Conservation (phyloP, 371 early-diverging fungal genomes). For the Thermomucor indicae-seudaticae region DNA sequence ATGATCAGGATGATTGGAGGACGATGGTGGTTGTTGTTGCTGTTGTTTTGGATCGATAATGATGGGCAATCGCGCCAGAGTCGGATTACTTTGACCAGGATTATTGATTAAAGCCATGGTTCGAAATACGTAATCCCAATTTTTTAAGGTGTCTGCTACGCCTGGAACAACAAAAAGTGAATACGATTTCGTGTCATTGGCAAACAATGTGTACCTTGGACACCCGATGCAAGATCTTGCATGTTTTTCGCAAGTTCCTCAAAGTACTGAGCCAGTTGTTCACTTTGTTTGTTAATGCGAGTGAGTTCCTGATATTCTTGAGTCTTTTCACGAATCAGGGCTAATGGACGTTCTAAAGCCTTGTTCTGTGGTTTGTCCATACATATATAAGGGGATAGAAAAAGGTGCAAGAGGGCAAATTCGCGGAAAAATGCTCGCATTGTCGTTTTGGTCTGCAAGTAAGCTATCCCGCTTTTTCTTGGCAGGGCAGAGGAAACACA, state of each 20-base stretch:
- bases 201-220: conserved; percentile 1
- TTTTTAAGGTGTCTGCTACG: not conserved
- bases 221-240: conserved; percentile 2
- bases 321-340: conserved; percentile 6
- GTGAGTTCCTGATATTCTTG: conserved; percentile 1
- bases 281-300: conserved; percentile 3
- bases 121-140: conserved; percentile 10
- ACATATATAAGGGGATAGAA: not conserved
- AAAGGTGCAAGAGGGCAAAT: too few species aligned
- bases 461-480: too few species aligned
- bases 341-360: not conserved
- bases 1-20: too few species aligned
- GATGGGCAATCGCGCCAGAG: conserved; percentile 3
- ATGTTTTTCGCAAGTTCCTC: conserved; percentile 3
- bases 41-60: too few species aligned
- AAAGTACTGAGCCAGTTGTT: conserved; percentile 3
- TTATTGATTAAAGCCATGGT: conserved; percentile 4
- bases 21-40: too few species aligned
- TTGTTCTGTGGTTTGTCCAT: not conserved
- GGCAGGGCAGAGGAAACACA: too few species aligned
- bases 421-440: too few species aligned
- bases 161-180: too few species aligned
- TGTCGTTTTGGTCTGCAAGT: too few species aligned
- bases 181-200: too few species aligned
- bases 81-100: not conserved